Evolutionary conservation across 768 basidiomycete genomes (phyloP), one percentile per base, ranked within the genome.

Genomic region (Heimioporus sp.): DNA sequence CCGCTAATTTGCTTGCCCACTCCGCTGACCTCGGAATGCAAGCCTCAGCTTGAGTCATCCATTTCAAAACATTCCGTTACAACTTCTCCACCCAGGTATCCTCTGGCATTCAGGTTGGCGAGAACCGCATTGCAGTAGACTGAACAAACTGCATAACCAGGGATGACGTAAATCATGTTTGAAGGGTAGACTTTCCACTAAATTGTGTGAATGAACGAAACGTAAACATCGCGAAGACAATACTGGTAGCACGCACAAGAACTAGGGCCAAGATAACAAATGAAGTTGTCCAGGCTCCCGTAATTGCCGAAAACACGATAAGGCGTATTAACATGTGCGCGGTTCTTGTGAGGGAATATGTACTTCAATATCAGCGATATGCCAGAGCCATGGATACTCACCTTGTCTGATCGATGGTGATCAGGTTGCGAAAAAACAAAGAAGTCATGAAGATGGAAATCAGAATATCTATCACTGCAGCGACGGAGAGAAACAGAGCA

Each of bases 231-330:
- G 24, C 24, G 24, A 5, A 24, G 24, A 24, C n/a, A n/a, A n/a
- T 24, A 5, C 24, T 24, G 24, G 24, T 24, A 5, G 24, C 80
- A 82, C 35, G 39, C 54, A 56, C 85, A 76, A 12, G 78, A 77
- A 52, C 80, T 9, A 44, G 0, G 2, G 43, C 66, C 4, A 77
- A 75, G 63, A 82, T 80, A 6, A 74, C 67, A 5, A 60, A 65
- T 0, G 77, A 77, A 54, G 84, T 82, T 15, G 80, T 73, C 13
- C 76, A 78, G 11, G 81, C 73, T 1, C 79, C 72, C 5, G 52
- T 47, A 17, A 49, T 46, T 9, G 52, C 43, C 1, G 52, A 43
- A 24, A 57, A 57, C 7, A 61, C 8, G 0, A 4, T 43, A 7
- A 61, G 48, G 16, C 51, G 52, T 36, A 51, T 51, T 5, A 60